phyloP scores from a whole-genome alignment of 2,329 filamentous ascomycete genomes.

The Nemania diffusa region DNA sequence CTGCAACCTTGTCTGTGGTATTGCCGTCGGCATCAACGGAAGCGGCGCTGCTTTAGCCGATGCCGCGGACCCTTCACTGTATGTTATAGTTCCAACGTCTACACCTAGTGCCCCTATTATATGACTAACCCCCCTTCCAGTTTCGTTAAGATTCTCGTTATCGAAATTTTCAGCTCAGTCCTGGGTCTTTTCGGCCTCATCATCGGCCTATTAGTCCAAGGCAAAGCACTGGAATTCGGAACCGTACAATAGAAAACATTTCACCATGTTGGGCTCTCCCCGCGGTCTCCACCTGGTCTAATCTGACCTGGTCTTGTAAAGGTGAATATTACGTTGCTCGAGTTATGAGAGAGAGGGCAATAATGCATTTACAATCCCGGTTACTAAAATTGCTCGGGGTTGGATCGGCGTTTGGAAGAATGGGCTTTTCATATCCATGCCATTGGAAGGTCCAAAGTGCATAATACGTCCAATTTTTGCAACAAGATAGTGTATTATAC shows the following conservation, averaged over 20 bases:
- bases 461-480: conserved; percentile 26
- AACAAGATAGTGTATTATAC: conserved; percentile 36
- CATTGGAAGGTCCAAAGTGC: conserved; percentile 29
- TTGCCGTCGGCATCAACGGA: conserved; percentile 97
- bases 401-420: conserved; percentile 38
- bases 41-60: conserved; percentile 96
- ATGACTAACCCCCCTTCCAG: conserved; percentile 56
- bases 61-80: conserved; percentile 91
- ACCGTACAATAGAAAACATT: conserved; percentile 41
- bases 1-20: conserved; percentile 95
- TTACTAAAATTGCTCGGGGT: conserved; percentile 30
- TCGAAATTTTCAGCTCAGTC: conserved; percentile 99
- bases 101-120: conserved; percentile 7
- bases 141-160: conserved; percentile 98
- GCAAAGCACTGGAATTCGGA: conserved; percentile 82
- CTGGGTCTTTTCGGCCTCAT: conserved; percentile 96
- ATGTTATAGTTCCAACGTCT: conserved; percentile 55
- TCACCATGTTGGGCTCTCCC: background rate
- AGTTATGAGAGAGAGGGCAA: conserved; percentile 5
- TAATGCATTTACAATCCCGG: conserved; percentile 37
- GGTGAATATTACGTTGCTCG: conserved; percentile 18
- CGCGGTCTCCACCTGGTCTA: conserved; percentile 11
- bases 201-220: conserved; percentile 86
- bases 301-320: conserved; percentile 13
- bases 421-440: conserved; percentile 26